Evolutionary conservation across 228 moss, liverwort and hornwort species (phyloP).

Genomic region (Sphagnum fallax): DNA sequence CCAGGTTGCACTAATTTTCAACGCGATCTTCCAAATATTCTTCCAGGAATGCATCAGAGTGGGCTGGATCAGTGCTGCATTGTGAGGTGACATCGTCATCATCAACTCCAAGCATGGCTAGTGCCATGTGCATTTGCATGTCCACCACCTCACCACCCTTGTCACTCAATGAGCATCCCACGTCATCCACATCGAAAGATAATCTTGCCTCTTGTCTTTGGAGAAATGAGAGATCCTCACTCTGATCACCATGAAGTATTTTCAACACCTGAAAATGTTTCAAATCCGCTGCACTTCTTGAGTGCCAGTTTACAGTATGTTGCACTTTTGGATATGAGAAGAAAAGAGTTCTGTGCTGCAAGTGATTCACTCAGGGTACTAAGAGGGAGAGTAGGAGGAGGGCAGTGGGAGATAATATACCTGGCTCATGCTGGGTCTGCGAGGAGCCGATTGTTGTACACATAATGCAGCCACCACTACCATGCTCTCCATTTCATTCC

Average conservation of each 20-base stretch:
- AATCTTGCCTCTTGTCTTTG: conserved; percentile 34
- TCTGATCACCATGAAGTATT: conserved; percentile 53
- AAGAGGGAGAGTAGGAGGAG: not conserved
- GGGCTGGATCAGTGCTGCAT: conserved; percentile 25
- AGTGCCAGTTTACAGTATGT: too few species aligned
- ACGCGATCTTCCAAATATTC: not conserved
- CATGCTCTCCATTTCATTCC: conserved; percentile 62
- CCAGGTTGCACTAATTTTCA: too few species aligned
- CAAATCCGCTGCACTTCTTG: not conserved
- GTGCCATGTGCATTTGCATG: conserved; percentile 36
- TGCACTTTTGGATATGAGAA: not conserved
- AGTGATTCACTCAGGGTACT: not conserved
- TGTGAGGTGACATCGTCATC: conserved; percentile 24
- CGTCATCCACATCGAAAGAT: conserved; percentile 50
- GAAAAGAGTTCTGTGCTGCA: not conserved
- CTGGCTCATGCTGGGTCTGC: conserved; percentile 87
- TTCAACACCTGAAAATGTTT: conserved; percentile 26
- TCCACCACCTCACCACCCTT: conserved; percentile 34
- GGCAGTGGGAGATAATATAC: conserved; percentile 2
- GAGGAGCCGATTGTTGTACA: conserved; percentile 74
- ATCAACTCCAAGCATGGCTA: conserved; percentile 35
- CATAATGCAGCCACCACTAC: conserved; percentile 83
- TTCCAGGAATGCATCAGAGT: not conserved
- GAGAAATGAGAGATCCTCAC: conserved; percentile 16
- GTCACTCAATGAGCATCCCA: conserved; percentile 17